Conservation (phyloP, 1,284 basidiomycete genomes). For the Ustilago xerochloae region DNA sequence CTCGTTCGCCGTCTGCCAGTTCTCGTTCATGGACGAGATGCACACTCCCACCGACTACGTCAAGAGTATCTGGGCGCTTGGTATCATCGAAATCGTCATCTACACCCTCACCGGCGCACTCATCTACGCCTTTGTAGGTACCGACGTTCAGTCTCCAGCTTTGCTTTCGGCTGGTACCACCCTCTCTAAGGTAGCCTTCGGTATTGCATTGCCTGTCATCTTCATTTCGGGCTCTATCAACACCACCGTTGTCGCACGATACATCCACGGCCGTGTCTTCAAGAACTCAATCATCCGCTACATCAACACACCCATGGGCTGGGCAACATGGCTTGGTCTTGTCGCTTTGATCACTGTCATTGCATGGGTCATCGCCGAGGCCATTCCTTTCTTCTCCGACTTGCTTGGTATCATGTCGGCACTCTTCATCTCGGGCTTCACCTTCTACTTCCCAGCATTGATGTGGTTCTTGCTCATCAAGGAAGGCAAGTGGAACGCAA, state of each 20-base stretch:
- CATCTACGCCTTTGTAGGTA: slow-evolving; percentile 58
- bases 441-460: slow-evolving; percentile 71
- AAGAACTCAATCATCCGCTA: slow-evolving; percentile 53
- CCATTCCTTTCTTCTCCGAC: slow-evolving; percentile 53
- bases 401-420: slow-evolving; percentile 52
- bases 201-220: slow-evolving; percentile 57
- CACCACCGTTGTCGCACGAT: slow-evolving; percentile 55
- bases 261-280: slow-evolving; percentile 53
- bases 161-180: slow-evolving; percentile 51
- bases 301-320: slow-evolving; percentile 57
- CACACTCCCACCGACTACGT: slow-evolving; percentile 57
- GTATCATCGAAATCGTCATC: slow-evolving; percentile 58
- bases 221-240: slow-evolving; percentile 64
- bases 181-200: slow-evolving; percentile 60
- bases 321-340: slow-evolving; percentile 51
- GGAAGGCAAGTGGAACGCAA: slow-evolving; percentile 49
- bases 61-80: slow-evolving; percentile 57
- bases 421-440: slow-evolving; percentile 55
- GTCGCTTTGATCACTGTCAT: slow-evolving; percentile 47
- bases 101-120: slow-evolving; percentile 61
- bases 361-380: slow-evolving; percentile 54
- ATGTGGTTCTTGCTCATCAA: slow-evolving; percentile 59
- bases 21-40: slow-evolving; percentile 62
- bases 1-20: slow-evolving; percentile 61
- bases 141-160: slow-evolving; percentile 50